phyloP scores from a whole-genome alignment of 2,329 filamentous ascomycete species.

The Ceratocystis diversiconidia region DNA sequence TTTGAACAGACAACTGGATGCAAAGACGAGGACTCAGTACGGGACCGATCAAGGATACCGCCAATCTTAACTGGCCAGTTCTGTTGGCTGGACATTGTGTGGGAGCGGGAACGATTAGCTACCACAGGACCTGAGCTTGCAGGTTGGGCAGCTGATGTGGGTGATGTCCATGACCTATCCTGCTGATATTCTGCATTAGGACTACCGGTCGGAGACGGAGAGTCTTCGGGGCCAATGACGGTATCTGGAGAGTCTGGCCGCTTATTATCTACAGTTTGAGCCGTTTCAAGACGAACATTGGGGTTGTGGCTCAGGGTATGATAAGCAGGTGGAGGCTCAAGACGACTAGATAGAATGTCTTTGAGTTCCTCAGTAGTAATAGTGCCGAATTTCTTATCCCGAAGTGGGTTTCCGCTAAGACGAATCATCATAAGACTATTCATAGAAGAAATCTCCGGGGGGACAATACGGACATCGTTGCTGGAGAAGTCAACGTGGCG shows the following conservation, averaged over 20 bases:
- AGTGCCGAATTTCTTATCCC: slow-evolving; percentile 72
- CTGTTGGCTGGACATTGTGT: slow-evolving; percentile 34
- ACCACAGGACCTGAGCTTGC: slow-evolving; percentile 21
- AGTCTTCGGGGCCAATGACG: slow-evolving; percentile 16
- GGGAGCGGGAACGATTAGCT: slow-evolving; percentile 34
- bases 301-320: slow-evolving; percentile 12
- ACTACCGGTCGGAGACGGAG: slow-evolving; percentile 11
- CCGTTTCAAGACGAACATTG: not conserved
- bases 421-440: slow-evolving; percentile 59
- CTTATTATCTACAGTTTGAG: not conserved
- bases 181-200: not conserved
- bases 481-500: slow-evolving; percentile 69
- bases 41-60: slow-evolving; percentile 57
- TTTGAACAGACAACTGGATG: slow-evolving; percentile 43
- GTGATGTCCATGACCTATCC: not conserved
- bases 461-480: slow-evolving; percentile 66
- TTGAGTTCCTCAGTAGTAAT: slow-evolving; percentile 74
- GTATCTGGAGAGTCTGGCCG: slow-evolving; percentile 17
- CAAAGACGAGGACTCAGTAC: slow-evolving; percentile 46
- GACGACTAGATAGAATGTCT: slow-evolving; percentile 49
- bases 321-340: slow-evolving; percentile 39
- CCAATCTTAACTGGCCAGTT: slow-evolving; percentile 42
- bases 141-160: not conserved
- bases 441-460: slow-evolving; percentile 68
- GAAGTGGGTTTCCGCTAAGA: slow-evolving; percentile 76